phyloP scores from a whole-genome alignment of 2,329 filamentous ascomycete genomes.

The Colletotrichum horii region DNA sequence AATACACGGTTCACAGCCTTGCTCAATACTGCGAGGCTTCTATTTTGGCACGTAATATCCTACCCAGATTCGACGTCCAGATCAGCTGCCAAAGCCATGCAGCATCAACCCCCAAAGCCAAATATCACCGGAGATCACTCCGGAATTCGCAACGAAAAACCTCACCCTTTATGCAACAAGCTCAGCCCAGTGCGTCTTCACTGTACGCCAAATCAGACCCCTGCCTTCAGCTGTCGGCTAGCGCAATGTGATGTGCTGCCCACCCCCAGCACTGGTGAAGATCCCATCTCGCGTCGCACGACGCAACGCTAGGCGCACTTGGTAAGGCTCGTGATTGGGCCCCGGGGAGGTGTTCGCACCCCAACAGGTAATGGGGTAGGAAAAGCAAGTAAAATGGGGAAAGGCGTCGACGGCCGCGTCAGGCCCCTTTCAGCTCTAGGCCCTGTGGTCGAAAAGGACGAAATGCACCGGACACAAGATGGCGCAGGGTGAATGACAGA shows the following conservation, averaged over 20 bases:
- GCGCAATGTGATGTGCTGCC: not conserved
- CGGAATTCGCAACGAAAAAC: not conserved
- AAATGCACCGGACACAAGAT: not conserved
- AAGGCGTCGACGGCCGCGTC: not conserved
- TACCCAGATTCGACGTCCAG: no score
- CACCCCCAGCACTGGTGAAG: not conserved
- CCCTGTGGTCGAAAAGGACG: not conserved
- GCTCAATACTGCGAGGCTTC: not conserved
- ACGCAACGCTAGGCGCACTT: not conserved
- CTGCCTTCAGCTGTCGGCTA: not conserved
- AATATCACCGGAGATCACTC: not conserved
- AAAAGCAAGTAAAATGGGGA: not conserved
- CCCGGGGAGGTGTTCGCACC: not conserved
- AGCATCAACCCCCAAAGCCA: accelerated
- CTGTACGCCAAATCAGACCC: not conserved
- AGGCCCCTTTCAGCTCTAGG: not conserved
- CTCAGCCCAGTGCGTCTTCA: not conserved
- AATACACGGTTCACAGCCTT: not conserved
- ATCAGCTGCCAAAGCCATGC: not conserved
- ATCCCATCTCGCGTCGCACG: not conserved
- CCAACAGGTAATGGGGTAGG: not conserved
- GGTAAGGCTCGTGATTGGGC: not conserved
- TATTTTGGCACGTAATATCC: no score
- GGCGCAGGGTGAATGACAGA: not conserved
- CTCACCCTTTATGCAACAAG: not conserved